Conservation (phyloP, 2,329 filamentous ascomycete species). For the Ceratocystis variospora region DNA sequence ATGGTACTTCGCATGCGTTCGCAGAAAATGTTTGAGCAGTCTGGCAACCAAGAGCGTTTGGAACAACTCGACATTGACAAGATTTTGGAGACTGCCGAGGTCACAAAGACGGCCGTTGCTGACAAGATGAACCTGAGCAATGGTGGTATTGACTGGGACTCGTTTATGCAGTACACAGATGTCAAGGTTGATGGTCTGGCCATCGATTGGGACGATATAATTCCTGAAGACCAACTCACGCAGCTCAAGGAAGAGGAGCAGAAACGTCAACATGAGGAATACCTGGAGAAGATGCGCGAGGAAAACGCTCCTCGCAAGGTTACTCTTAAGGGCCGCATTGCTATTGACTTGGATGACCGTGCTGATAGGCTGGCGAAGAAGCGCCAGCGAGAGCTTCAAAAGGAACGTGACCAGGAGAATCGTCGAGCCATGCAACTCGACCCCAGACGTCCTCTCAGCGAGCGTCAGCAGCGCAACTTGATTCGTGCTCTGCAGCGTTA, state of each 20-base stretch:
- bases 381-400: conserved; percentile 47
- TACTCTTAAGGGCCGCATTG: conserved; percentile 42
- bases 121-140: conserved; percentile 85
- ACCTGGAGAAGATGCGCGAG: conserved; percentile 67
- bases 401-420: conserved; percentile 63
- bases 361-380: conserved; percentile 53
- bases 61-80: conserved; percentile 97
- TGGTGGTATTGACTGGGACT: conserved; percentile 72
- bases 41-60: conserved; percentile 86
- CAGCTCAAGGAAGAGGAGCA: conserved; percentile 83
- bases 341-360: conserved; percentile 47
- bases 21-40: conserved; percentile 99
- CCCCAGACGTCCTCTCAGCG: conserved; percentile 75
- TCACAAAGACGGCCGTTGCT: conserved; percentile 90
- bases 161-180: conserved; percentile 95
- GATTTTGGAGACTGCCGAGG: conserved; percentile 89
- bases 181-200: conserved; percentile 74
- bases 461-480: conserved; percentile 86
- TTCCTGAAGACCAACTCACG: conserved; percentile 82
- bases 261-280: conserved; percentile 66
- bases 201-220: conserved; percentile 96
- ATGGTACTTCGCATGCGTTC: conserved; percentile 92
- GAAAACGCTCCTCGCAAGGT: conserved; percentile 73
- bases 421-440: conserved; percentile 62
- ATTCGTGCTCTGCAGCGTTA: conserved; percentile 84